phyloP scores from a whole-genome alignment of 176 grass and related monocot genomes.

The Aegilops sharonensis region DNA sequence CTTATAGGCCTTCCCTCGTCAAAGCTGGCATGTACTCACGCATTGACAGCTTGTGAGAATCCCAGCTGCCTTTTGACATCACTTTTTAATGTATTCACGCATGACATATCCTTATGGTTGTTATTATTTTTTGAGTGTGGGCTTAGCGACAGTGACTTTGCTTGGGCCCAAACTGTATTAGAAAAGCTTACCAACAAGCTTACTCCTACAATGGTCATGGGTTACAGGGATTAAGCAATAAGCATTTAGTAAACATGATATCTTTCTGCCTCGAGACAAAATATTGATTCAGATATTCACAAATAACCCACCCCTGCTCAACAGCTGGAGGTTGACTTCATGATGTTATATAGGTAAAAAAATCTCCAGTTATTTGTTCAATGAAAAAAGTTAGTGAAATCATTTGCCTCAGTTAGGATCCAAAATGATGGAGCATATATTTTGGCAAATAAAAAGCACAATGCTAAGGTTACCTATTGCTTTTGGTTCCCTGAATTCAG shows the following conservation, averaged over 20 bases:
- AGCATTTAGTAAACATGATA: not conserved
- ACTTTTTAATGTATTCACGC: not conserved
- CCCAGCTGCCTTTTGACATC: not conserved
- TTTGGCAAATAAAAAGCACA: not conserved
- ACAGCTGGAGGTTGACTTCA: not conserved
- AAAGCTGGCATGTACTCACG: not conserved
- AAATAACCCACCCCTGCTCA: not conserved
- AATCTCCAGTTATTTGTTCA: not conserved
- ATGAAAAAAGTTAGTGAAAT: not conserved
- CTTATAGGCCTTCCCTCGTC: not conserved
- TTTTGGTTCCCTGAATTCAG: not conserved
- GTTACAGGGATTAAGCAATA: not conserved
- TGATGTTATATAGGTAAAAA: not conserved
- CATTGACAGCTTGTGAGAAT: not conserved
- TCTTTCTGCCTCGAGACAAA: not conserved
- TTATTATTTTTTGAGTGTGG: not conserved
- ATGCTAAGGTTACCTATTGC: not conserved
- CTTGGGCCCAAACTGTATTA: not conserved
- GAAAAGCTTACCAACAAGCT: not conserved
- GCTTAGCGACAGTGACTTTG: not conserved
- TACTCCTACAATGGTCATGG: not conserved
- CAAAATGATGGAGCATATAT: not conserved
- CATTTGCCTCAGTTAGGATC: not conserved
- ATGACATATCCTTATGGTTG: not conserved
- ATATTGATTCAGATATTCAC: not conserved